phyloP scores from a whole-genome alignment of 345 rosid genomes.

The Eutrema japonicum region DNA sequence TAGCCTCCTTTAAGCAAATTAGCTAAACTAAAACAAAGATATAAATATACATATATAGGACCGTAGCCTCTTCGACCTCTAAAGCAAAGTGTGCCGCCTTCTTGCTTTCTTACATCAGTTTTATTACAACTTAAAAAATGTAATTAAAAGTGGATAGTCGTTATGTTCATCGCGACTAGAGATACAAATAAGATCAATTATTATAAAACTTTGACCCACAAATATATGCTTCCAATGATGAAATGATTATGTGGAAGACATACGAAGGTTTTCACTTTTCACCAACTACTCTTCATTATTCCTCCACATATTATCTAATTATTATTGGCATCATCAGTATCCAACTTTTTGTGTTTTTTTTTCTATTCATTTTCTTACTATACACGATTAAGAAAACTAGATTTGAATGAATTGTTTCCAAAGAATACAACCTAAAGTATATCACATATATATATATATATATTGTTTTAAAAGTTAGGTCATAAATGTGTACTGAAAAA shows the following conservation, averaged over 20 bases:
- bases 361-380: background rate
- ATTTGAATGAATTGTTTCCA: background rate
- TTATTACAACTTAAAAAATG: background rate
- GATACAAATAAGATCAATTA: slow-evolving; percentile 31
- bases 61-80: slow-evolving; percentile 29
- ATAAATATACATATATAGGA: slow-evolving; percentile 7
- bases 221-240: slow-evolving; percentile 44
- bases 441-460: background rate
- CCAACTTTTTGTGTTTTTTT: slow-evolving; percentile 8
- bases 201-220: slow-evolving; percentile 29
- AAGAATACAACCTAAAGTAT: slow-evolving; percentile 10
- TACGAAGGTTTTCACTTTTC: slow-evolving; percentile 37
- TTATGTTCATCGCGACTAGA: slow-evolving; percentile 18
- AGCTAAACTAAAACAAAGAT: slow-evolving; percentile 10
- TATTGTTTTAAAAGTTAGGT: slow-evolving; percentile 5
- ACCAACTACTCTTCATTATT: slow-evolving; percentile 38
- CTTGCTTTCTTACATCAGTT: slow-evolving; percentile 11
- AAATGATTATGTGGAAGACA: slow-evolving; percentile 47
- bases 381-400: background rate
- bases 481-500: background rate
- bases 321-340: slow-evolving; percentile 26
- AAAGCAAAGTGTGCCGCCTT: slow-evolving; percentile 36
- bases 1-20: slow-evolving; percentile 15
- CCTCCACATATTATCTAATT: slow-evolving; percentile 18
- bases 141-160: slow-evolving; percentile 31